Conservation (phyloP, 805 yeast genomes). For the Candida fluviatilis region DNA sequence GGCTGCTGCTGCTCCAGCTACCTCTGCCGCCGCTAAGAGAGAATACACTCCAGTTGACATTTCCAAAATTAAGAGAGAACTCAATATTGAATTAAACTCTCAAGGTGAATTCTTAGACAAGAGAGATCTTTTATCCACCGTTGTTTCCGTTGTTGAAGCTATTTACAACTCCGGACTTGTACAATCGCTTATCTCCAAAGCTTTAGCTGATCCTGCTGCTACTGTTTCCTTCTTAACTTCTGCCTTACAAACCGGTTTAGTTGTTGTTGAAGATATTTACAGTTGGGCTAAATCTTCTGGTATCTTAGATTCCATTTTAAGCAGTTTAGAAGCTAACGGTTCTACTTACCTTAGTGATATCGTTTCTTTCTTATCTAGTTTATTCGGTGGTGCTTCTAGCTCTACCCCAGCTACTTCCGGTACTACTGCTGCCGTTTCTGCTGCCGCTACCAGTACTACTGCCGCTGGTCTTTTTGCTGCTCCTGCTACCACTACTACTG, state of each 20-base stretch:
- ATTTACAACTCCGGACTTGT: conserved; percentile 35
- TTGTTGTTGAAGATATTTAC: conserved; percentile 30
- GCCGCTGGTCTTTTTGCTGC: conserved; percentile 7
- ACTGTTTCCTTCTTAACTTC: conserved; percentile 28
- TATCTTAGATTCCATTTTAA: conserved; percentile 23
- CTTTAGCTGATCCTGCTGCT: conserved; percentile 33
- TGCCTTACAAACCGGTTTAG: conserved; percentile 30
- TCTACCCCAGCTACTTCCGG: conserved; percentile 10
- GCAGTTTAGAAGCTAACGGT: conserved; percentile 23
- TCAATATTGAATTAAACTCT: background rate
- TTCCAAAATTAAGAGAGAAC: conserved; percentile 13
- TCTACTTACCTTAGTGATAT: conserved; percentile 16
- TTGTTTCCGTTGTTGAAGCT: conserved; percentile 22
- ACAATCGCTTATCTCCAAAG: conserved; percentile 26
- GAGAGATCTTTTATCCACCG: conserved; percentile 31
- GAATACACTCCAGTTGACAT: conserved; percentile 6
- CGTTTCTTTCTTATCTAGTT: conserved; percentile 14
- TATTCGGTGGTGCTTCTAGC: conserved; percentile 20
- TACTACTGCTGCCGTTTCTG: conserved; percentile 15
- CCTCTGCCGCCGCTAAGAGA: conserved; percentile 9
- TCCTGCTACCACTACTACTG: conserved; percentile 8
- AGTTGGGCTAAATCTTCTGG: conserved; percentile 36
- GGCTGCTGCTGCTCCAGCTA: conserved; percentile 4
- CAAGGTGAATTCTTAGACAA: conserved; percentile 28
- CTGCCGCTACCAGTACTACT: conserved; percentile 11